Evolutionary conservation across 2,329 filamentous ascomycete species (phyloP), one percentile per base, ranked within the genome.

Genomic region (Stachybotrys echinatus): DNA sequence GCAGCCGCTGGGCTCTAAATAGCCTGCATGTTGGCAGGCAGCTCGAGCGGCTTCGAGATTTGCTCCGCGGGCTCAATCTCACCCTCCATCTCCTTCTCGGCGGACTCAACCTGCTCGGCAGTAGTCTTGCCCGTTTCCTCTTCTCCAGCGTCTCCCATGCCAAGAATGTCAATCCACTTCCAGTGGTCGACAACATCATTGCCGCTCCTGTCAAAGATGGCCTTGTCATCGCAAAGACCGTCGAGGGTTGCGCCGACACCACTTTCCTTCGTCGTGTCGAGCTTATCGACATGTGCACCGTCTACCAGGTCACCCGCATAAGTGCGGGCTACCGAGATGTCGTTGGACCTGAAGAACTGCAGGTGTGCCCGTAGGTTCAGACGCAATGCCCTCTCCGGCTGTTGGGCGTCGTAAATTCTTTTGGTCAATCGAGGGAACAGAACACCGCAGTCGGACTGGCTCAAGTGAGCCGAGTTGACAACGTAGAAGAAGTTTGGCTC

Each of bases 361-460:
- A 84, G 65, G 21, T 79, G 67, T 2, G 82, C 81, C 2, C 83
- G 71, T 4, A 80, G 67, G 54, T 86, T 86, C 2, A 85, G 68
- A 19, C 79, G 73, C 46, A 86, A 63, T 0, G 79, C 75, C 12
- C 80, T 73, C 60, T 83, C 81, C 0, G 83, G 82, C 47, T 80
- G 72, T 44, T 79, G 75, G 0, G 77, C 76, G 2, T 74, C 74
- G 55, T 84, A 81, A 8, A 84, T 74, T 56, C 74, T 76, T 58
- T 75, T 78, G 8, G 79, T 83, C 44, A 85, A 59, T 77, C 84
- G 87, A 0, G 89, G 89, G 61, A 95, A 95, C 20, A 95, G 69
- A 21, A 94, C 71, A 34, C 88, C 90, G 58, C 94, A 95, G 61
- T 95, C 90, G 19, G 83, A 88, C 67, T 95, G 90, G 51, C 80